Evolutionary conservation across 2,329 filamentous ascomycete genomes (phyloP).

Genomic region (Conoideocrella luteorostrata): DNA sequence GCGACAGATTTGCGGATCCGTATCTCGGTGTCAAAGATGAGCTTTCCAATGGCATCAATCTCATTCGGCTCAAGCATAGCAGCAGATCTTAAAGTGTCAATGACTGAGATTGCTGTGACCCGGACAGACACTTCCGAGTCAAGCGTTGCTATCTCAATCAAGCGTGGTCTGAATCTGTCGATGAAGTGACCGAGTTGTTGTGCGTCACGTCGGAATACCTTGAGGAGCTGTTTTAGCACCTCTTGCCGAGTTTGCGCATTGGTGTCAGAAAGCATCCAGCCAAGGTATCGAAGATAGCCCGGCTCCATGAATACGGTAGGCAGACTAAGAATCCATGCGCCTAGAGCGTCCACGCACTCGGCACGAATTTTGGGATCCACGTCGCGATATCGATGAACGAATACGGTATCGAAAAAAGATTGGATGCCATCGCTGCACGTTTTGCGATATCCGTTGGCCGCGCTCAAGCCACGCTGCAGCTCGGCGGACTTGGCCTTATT

Average conservation of each 20-base stretch:
- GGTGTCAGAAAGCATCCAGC: constrained; percentile 89
- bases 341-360: constrained; percentile 81
- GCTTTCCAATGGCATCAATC: constrained; percentile 77
- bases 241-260: constrained; percentile 71
- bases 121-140: constrained; percentile 79
- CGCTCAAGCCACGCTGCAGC: constrained; percentile 64
- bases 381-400: constrained; percentile 92
- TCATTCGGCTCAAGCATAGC: constrained; percentile 88
- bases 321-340: constrained; percentile 79
- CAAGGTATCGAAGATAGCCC: constrained; percentile 83
- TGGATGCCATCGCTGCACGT: constrained; percentile 65
- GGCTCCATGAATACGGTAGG: constrained; percentile 88
- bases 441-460: constrained; percentile 64
- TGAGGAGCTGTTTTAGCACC: constrained; percentile 74
- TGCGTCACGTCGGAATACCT: constrained; percentile 72
- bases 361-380: constrained; percentile 82
- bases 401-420: constrained; percentile 87
- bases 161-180: constrained; percentile 76
- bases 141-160: constrained; percentile 87
- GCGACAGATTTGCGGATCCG: constrained; percentile 84
- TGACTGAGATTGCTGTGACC: constrained; percentile 70
- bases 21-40: constrained; percentile 83
- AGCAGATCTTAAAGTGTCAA: constrained; percentile 74
- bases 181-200: constrained; percentile 88
- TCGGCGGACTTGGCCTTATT: constrained; percentile 74